Evolutionary conservation across 2,329 filamentous ascomycete genomes (phyloP).

Genomic region (Lachnellula arida): DNA sequence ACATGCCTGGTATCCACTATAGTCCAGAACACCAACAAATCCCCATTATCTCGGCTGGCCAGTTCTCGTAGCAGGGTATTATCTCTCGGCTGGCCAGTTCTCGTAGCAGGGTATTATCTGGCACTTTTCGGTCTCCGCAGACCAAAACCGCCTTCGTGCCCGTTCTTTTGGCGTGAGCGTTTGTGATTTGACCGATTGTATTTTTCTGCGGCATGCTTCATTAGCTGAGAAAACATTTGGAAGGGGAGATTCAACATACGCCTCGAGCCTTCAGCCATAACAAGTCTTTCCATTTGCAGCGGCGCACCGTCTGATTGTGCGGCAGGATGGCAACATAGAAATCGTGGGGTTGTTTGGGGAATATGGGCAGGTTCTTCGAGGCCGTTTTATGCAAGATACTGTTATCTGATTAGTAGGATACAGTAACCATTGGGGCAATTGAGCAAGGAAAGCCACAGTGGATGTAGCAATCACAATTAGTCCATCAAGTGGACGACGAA

Average conservation of each 20-base stretch:
- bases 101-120: slow-evolving; percentile 4
- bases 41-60: too few relatives aligned
- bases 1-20: slow-evolving; percentile 1
- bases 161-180: background rate
- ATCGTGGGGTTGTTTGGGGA: slow-evolving; percentile 5
- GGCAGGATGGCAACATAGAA: slow-evolving; percentile 13
- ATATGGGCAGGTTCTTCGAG: slow-evolving; percentile 4
- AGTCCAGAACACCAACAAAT: slow-evolving; percentile 16
- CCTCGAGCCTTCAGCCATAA: slow-evolving; percentile 10
- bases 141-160: background rate
- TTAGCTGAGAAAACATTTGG: background rate
- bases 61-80: too few relatives aligned
- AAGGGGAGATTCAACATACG: background rate
- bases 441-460: background rate
- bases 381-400: slow-evolving; percentile 11
- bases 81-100: background rate
- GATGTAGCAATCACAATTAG: too few relatives aligned
- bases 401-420: background rate
- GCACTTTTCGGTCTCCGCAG: background rate
- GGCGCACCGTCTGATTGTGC: slow-evolving; percentile 1
- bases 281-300: slow-evolving; percentile 9
- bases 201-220: slow-evolving; percentile 3
- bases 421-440: background rate
- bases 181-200: slow-evolving; percentile 5
- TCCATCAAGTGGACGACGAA: too few relatives aligned